Evolutionary conservation across 106 monocot genomes (phyloP), one percentile per base, ranked within the genome.

Genomic region (Acorus gramineus): DNA sequence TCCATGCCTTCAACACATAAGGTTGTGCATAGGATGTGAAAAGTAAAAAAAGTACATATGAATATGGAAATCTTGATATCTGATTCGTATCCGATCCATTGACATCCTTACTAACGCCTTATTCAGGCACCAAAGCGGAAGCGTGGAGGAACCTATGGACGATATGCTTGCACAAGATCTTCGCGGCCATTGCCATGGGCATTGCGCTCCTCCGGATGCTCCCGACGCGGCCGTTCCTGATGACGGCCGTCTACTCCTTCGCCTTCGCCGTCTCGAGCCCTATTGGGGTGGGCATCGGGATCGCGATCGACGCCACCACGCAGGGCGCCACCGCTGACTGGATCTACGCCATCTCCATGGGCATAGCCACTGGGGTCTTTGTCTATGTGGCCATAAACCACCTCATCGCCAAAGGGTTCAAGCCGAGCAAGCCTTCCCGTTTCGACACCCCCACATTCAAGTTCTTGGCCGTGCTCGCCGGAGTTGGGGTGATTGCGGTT

Each of bases 61-160:
- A 28, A 0, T 0, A 28, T 28, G 1, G 1, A 28, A 28, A 28
- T 28, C 28, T 28, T 28, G 28, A 28, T 28, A 28, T 28, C 28
- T 28, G 1, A 28, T 28, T 28, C 28, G 0, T 28, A 28, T 28
- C 28, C 28, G 28, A 28, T 28, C 28, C 28, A 28, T 28, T 28
- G 28, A 28, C 28, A 28, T 28, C 3, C 14, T 2, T 9, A 46
- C 2, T 44, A 42, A 45, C 0, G 43, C 68, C 3, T 55, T 53
- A 59, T 61, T 6, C 59, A 75, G 80, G 44, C 7, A 80, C 77
- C 0, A 72, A 78, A 55, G 64, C 52, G 3, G 66, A 73, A 8
- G 87, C 83, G 43, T 87, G 87, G 87, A 72, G 76, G 58, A 78
- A 74, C 62, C 75, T 87, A 11, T 87, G 87, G 87, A 83, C 82